Evolutionary conservation across 176 grass and related monocot genomes (phyloP).

Genomic region (Musa schizocarpa): DNA sequence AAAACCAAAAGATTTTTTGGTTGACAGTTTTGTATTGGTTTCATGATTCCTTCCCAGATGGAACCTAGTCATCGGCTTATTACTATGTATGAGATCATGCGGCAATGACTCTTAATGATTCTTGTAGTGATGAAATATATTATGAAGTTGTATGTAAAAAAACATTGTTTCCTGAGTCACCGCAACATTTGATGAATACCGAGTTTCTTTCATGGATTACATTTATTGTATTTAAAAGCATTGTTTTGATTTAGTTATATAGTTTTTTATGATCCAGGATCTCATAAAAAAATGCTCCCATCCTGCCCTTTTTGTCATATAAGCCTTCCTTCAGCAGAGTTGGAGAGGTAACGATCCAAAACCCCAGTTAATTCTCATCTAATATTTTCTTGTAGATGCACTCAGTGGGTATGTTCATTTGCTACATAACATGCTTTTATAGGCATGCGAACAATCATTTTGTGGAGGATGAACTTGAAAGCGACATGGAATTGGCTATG

Average conservation of each 20-base stretch:
- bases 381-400: neutral
- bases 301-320: slow-evolving; percentile 70
- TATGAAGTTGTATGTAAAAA: neutral
- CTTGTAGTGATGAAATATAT: neutral
- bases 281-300: slow-evolving; percentile 34
- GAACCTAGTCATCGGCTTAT: neutral
- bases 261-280: neutral
- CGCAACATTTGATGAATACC: neutral
- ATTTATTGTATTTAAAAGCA: neutral
- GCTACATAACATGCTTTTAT: neutral
- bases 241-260: neutral
- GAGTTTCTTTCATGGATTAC: neutral
- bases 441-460: slow-evolving; percentile 93
- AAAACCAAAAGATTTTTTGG: neutral
- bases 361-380: neutral
- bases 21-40: neutral
- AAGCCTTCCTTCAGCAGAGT: slow-evolving; percentile 48
- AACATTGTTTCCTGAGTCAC: neutral
- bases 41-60: neutral
- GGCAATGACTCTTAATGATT: neutral
- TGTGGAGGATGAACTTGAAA: slow-evolving; percentile 52
- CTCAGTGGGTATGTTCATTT: neutral
- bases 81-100: neutral
- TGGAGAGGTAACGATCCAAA: slow-evolving; percentile 54
- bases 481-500: slow-evolving; percentile 58